Percentiles rank a stretch among this genome's conserved stretches.
phyloP scores from a whole-genome alignment of 345 rosid genomes.

The Populus tremula region DNA sequence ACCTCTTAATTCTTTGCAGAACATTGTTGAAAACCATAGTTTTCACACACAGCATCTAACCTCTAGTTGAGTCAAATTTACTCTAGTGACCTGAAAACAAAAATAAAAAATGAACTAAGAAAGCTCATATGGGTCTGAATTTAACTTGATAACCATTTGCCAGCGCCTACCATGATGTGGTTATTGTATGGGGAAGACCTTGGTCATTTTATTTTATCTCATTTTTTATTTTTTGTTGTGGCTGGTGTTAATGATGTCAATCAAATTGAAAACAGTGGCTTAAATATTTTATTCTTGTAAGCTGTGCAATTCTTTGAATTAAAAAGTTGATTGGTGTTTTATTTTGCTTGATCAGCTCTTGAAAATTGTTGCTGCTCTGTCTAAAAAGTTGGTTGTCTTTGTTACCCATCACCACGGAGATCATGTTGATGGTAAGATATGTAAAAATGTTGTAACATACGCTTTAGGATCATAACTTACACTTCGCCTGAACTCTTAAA shows the following conservation, averaged over 20 bases:
- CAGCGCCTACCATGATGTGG: neutral
- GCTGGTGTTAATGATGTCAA: neutral
- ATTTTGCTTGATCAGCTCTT: constrained; percentile 50
- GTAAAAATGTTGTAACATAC: neutral
- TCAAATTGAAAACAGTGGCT: neutral
- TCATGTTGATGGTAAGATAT: constrained; percentile 69
- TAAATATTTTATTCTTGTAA: neutral
- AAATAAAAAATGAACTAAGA: neutral
- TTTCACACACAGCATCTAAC: neutral
- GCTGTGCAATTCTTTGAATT: neutral
- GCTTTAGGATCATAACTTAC: neutral
- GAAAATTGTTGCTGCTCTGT: constrained; percentile 62
- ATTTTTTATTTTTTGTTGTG: neutral
- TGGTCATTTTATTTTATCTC: neutral
- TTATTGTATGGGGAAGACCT: neutral
- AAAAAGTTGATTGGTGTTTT: constrained; percentile 10
- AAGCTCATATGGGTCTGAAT: neutral
- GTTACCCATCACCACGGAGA: constrained; percentile 86
- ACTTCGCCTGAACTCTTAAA: neutral
- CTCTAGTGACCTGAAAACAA: neutral
- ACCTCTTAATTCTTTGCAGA: neutral
- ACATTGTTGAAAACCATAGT: neutral
- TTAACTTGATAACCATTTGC: neutral
- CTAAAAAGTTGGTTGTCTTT: constrained; percentile 71
- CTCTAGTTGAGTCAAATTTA: neutral